Percentiles rank a stretch among this genome's conserved stretches.
These are phyloP conservation scores for Cercospora sp. DNA, from an alignment of 2,329 filamentous ascomycete genomes.

Conservation along the genomic window DNA sequence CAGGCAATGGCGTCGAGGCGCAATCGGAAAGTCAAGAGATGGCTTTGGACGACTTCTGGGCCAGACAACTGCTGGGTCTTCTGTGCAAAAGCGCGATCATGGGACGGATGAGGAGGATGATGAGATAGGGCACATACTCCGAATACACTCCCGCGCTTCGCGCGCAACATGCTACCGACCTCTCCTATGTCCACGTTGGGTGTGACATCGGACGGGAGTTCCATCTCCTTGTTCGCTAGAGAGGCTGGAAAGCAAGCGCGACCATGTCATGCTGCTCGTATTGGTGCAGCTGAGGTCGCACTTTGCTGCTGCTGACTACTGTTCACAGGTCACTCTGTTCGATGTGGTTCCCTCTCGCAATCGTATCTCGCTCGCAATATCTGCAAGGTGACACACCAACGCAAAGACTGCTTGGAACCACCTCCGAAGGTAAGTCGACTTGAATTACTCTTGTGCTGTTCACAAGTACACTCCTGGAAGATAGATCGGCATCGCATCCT, in stretches of 20 bases:
- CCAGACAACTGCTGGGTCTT: constrained; percentile 3
- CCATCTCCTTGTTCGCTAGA: constrained; percentile 17
- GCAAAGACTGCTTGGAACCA: background rate
- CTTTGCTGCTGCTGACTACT: background rate
- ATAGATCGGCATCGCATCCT: constrained; percentile 14
- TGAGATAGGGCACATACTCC: constrained; percentile 8
- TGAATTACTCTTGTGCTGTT: background rate
- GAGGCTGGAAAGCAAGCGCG: background rate
- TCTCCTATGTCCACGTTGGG: constrained; percentile 13
- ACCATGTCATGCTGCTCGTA: background rate
- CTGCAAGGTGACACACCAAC: background rate
- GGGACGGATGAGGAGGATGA: background rate
- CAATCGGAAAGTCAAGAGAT: constrained; percentile 3
- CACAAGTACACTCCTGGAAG: background rate
- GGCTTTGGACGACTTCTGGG: background rate
- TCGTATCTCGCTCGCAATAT: background rate
- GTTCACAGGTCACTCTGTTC: background rate
- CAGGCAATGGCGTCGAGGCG: constrained; percentile 15
- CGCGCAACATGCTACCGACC: constrained; percentile 5
- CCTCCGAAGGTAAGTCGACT: background rate
- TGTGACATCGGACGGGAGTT: constrained; percentile 17
- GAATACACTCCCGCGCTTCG: constrained; percentile 9
- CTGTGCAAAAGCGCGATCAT: background rate
- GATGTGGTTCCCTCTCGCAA: background rate
- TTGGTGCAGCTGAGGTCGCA: constrained; percentile 21